These are phyloP conservation scores for Wickerhamiella siamensis DNA, from an alignment of 805 yeast genomes.

Conservation along the genomic window DNA sequence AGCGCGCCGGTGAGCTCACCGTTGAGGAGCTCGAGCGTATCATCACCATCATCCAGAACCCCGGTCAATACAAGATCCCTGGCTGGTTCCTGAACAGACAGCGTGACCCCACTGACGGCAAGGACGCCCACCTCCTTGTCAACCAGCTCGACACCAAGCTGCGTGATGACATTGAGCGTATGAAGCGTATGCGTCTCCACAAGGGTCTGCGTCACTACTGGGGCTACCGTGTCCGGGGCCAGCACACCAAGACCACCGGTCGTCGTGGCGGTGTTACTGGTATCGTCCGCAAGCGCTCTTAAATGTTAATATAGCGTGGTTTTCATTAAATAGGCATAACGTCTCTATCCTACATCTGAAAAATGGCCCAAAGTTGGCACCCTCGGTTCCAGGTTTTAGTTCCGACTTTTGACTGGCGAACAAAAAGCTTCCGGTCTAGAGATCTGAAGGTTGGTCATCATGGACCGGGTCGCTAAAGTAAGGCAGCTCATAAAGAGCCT, in stretches of 20 bases:
- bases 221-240: conserved; percentile 99
- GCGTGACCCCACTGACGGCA: conserved; percentile 96
- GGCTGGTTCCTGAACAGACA: conserved; percentile 99
- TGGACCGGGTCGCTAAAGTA: neutral
- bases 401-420: neutral
- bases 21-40: conserved; percentile 99
- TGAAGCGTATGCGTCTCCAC: conserved; percentile 99
- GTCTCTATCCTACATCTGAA: neutral
- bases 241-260: conserved; percentile 99
- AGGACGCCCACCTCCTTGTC: conserved; percentile 97
- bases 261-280: conserved; percentile 55
- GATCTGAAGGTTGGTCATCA: no score
- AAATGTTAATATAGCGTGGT: conserved; percentile 1
- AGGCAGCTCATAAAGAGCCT: neutral
- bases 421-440: no score
- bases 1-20: conserved; percentile 99
- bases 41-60: conserved; percentile 99
- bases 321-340: neutral
- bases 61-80: conserved; percentile 98
- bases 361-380: neutral
- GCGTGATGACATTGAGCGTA: conserved; percentile 99
- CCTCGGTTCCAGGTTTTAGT: neutral
- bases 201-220: conserved; percentile 99
- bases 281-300: conserved; percentile 29
- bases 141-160: conserved; percentile 98